A percentile compares a stretch with the other conserved stretches of the same genome.
Conservation (phyloP, 805 yeast genomes). For the Phaffomyces antillensis region DNA sequence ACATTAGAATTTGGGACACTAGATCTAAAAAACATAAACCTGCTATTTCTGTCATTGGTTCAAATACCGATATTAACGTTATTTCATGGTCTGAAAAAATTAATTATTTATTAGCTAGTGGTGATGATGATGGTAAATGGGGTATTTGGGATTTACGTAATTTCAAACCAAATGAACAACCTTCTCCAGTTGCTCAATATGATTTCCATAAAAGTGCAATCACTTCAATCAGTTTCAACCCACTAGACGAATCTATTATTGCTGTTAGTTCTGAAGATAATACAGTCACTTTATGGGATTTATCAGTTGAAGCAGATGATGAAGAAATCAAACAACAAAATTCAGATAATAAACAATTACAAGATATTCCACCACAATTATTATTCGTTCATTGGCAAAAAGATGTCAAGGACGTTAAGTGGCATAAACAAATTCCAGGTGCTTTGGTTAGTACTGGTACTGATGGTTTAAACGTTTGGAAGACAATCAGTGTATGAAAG, state of each 20-base stretch:
- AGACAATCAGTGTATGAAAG: conserved; percentile 80
- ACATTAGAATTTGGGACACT: conserved; percentile 92
- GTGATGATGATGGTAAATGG: conserved; percentile 97
- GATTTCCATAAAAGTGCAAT: conserved; percentile 92
- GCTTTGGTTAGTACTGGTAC: conserved; percentile 91
- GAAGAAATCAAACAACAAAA: conserved; percentile 89
- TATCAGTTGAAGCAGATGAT: conserved; percentile 97
- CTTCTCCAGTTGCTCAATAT: conserved; percentile 86
- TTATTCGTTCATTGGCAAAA: conserved; percentile 97
- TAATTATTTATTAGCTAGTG: conserved; percentile 83
- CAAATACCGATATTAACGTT: conserved; percentile 82
- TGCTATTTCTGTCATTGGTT: conserved; percentile 76
- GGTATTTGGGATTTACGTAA: conserved; percentile 96
- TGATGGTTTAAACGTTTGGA: conserved; percentile 93
- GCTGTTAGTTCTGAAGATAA: conserved; percentile 96
- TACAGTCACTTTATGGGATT: conserved; percentile 96
- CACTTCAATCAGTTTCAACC: conserved; percentile 91
- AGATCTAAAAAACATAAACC: conserved; percentile 89
- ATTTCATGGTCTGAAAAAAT: conserved; percentile 91
- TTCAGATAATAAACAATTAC: conserved; percentile 68
- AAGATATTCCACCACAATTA: conserved; percentile 91
- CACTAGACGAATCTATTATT: conserved; percentile 88
- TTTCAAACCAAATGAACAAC: conserved; percentile 47
- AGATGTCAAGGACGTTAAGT: conserved; percentile 94
- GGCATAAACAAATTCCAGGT: conserved; percentile 98